Conservation (phyloP, 805 yeast genomes). For the Spathaspora boniae region DNA sequence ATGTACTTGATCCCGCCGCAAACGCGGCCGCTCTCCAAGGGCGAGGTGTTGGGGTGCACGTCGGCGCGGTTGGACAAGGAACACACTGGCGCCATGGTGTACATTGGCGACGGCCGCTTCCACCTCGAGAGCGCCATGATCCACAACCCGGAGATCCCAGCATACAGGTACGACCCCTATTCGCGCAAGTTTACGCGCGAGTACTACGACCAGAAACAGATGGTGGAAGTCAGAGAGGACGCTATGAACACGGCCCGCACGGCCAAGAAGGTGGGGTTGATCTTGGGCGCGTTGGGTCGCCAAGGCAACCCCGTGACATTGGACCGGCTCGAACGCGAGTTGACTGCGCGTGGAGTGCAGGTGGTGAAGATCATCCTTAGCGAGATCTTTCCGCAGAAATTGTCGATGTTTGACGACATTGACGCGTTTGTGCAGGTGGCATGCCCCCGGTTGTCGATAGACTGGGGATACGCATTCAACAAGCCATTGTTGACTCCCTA, state of each 20-base stretch:
- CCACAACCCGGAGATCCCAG: conserved; percentile 90
- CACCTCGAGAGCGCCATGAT: conserved; percentile 96
- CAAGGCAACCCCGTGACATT: conserved; percentile 87
- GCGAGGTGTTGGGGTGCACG: conserved; percentile 95
- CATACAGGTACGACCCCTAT: conserved; percentile 93
- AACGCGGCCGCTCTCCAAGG: conserved; percentile 86
- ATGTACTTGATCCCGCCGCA: conserved; percentile 82
- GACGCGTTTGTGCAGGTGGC: conserved; percentile 98
- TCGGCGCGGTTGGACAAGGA: conserved; percentile 71
- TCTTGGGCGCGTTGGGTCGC: conserved; percentile 90
- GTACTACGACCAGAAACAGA: conserved; percentile 79
- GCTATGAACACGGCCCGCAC: conserved; percentile 64
- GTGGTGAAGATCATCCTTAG: conserved; percentile 82
- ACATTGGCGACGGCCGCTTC: conserved; percentile 94
- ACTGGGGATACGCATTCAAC: conserved; percentile 97
- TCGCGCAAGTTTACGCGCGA: conserved; percentile 88
- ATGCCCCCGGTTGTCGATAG: conserved; percentile 92
- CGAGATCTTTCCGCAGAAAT: conserved; percentile 89
- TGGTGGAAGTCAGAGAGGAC: conserved; percentile 67
- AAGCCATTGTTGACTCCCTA: conserved; percentile 93
- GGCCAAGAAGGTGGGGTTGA: conserved; percentile 73
- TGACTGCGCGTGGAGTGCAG: conserved; percentile 53
- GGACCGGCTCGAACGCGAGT: conserved; percentile 54
- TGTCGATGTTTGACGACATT: conserved; percentile 87
- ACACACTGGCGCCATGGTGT: conserved; percentile 75